Base-by-base conservation (phyloP, 148 eudicot species). In the Euryodendron excelsum region DNA sequence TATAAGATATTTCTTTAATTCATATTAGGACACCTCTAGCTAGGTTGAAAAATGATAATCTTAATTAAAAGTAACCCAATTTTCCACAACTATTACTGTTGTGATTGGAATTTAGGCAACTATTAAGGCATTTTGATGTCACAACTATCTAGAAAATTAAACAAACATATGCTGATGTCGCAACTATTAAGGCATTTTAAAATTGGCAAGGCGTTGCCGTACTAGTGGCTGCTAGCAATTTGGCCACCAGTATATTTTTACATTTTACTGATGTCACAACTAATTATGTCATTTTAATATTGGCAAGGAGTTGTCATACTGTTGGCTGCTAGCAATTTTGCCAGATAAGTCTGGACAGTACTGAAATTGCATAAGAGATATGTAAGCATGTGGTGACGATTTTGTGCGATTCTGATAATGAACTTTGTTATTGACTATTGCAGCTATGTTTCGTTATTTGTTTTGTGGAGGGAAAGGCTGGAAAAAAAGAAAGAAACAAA, bases 241-340 rank as follows among this genome's bases (percentile, higher is more conserved):
- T 33, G 31, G 69, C 69, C 70, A 66, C n/a, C n/a, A n/a, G n/a
- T n/a, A n/a, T n/a, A n/a, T n/a, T n/a, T 34, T 7, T 64, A 64
- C 18, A 30, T 64, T n/a, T 64, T 50, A 50, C 2, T 50, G 14
- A 17, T 50, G 55, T 50, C 55, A 50, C 56, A 52, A 52, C 56
- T 52, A 17, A 6, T 52, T 52, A 17, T 6, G 14, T 27, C 45
- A 30, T 63, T 64, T 31, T 33, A n/a, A 66, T 66, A 66, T 66
- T 66, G 69, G 25, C 25, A 66, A 17, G n/a, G 41, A 13, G 47
- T 20, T 34, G 44, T 66, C 15, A 66, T 66, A 37, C 30, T 34
- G 44, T 37, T 36, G 47, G 70, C 70, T 34, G 70, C 37, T 66
- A 12, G 47, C 69, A 5, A 15, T 14, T 34, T 33, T 64, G 69